Evolutionary conservation across 2,329 filamentous ascomycete species (phyloP), one percentile per base, ranked within the genome.

Genomic region (Zalaria obscura): DNA sequence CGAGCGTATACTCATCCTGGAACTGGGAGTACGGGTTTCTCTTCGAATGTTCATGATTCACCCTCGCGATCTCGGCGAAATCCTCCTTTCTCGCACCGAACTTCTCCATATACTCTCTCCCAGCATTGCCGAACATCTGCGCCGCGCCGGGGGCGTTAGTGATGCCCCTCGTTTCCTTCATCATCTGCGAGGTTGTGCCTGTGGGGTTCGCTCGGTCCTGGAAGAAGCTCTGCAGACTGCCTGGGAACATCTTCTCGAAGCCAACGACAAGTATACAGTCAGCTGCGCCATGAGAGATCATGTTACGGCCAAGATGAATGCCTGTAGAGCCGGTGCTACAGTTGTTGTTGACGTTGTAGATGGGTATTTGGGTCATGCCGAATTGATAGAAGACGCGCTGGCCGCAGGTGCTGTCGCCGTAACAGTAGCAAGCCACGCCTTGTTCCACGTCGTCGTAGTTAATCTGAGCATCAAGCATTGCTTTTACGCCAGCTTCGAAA

Each of bases 291-390:
- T 83, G 73, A 5, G 77, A 72, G 52, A 95, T 79, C 59, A 93
- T 72, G 40, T 80, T 85, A 29, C 87, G 72, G 2, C 75, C 91
- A 73, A 96, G 81, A 57, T 80, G 79, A 44, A 96, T 68, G 5
- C 89, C 91, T 0, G 89, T 94, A 4, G 81, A 87, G n/a, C 89
- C 91, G 0, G 89, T 96, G 3, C 84, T 85, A 72, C 89, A 96
- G 70, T 95, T 95, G 73, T 96, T 96, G 75, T 95, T 96, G 57
- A 94, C 86, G 57, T 96, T 96, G 72, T 93, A 88, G 59, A 96
- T 86, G 55, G 89, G 89, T 53, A 96, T 95, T 56, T 82, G 73
- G 35, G 88, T 95, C 80, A 96, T 88, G 68, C 89, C 91, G 62
- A 96, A 95, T 66, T 96, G 89, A 67, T 96, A 96, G 67, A 96